These are phyloP conservation scores for Penicillium chermesinum DNA, from an alignment of 495 filamentous ascomycete species.

Conservation along the genomic window DNA sequence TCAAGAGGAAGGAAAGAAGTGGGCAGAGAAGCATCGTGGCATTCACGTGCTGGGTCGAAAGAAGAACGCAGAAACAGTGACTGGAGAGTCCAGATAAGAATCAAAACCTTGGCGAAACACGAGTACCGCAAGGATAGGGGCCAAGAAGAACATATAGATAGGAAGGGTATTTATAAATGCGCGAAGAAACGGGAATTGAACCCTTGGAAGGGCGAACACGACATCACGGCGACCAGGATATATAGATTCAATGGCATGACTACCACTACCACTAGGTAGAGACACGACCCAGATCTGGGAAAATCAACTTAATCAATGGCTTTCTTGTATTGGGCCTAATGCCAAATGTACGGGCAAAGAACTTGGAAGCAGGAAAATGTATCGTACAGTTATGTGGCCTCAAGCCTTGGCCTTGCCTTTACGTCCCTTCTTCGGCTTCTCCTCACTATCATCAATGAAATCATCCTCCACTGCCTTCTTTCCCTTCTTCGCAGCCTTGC, in stretches of 20 bases:
- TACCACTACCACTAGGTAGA: too few relatives aligned
- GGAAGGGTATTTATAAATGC: too few relatives aligned
- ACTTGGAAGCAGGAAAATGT: neutral
- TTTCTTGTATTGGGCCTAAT: too few relatives aligned
- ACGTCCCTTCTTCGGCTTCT: conserved; percentile 50
- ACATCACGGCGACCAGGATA: too few relatives aligned
- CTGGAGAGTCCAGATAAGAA: neutral
- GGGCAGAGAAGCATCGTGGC: conserved; percentile 2
- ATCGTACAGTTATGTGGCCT: conserved; percentile 3
- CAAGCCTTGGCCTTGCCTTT: conserved; percentile 41
- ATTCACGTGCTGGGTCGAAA: neutral
- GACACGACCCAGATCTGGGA: too few relatives aligned
- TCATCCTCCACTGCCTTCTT: conserved; percentile 45
- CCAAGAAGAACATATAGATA: too few relatives aligned
- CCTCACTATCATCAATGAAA: conserved; percentile 39
- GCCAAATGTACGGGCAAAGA: neutral
- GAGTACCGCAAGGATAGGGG: too few relatives aligned
- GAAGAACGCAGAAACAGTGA: neutral
- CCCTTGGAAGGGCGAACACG: too few relatives aligned
- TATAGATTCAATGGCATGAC: too few relatives aligned
- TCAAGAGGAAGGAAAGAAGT: conserved; percentile 6
- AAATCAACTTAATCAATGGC: too few relatives aligned
- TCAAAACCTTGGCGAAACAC: neutral
- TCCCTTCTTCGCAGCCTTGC: conserved; percentile 50
- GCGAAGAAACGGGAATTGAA: too few relatives aligned